Evolutionary conservation across 208 protist species (phyloP).

Genomic region (Wallacemonas rigidus): DNA sequence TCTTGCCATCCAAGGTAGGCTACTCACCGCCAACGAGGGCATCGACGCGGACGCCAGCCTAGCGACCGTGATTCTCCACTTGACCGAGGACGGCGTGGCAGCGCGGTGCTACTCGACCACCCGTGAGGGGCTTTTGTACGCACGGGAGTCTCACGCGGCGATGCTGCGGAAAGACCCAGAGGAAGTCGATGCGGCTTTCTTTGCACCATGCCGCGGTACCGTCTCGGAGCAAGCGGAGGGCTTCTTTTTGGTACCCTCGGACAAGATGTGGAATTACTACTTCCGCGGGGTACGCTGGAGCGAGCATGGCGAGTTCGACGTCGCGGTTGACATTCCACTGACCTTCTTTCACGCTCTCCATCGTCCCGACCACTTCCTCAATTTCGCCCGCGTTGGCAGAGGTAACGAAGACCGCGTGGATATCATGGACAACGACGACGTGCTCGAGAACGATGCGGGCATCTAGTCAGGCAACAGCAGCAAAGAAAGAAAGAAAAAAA

Average conservation of each 20-base stretch:
- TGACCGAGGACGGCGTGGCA: slow-evolving; percentile 69
- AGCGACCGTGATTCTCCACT: slow-evolving; percentile 47
- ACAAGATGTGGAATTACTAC: slow-evolving; percentile 85
- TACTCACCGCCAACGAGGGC: slow-evolving; percentile 68
- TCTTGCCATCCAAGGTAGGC: slow-evolving; percentile 74
- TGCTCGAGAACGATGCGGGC: slow-evolving; percentile 58
- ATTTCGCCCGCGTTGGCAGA: slow-evolving; percentile 70
- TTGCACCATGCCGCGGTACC: slow-evolving; percentile 56
- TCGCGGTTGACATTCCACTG: slow-evolving; percentile 63
- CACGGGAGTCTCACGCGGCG: slow-evolving; percentile 44
- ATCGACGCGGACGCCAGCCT: slow-evolving; percentile 48
- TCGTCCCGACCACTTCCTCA: slow-evolving; percentile 85
- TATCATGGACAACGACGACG: slow-evolving; percentile 60
- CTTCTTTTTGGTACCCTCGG: slow-evolving; percentile 81
- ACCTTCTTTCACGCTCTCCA: slow-evolving; percentile 76
- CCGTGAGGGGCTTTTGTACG: slow-evolving; percentile 79
- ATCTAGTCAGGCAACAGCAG: background rate
- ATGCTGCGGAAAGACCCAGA: slow-evolving; percentile 56
- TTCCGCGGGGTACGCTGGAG: slow-evolving; percentile 84
- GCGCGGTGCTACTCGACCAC: slow-evolving; percentile 84
- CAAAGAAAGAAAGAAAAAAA: no score
- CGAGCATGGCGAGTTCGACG: slow-evolving; percentile 77
- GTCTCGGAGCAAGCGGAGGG: slow-evolving; percentile 63
- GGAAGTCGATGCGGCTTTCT: slow-evolving; percentile 58
- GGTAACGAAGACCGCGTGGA: slow-evolving; percentile 56